Percentiles rank a stretch among this genome's conserved stretches.
Evolutionary conservation across 352 stramenopile genomes (phyloP).

Genomic region (Pythium aristosporum): DNA sequence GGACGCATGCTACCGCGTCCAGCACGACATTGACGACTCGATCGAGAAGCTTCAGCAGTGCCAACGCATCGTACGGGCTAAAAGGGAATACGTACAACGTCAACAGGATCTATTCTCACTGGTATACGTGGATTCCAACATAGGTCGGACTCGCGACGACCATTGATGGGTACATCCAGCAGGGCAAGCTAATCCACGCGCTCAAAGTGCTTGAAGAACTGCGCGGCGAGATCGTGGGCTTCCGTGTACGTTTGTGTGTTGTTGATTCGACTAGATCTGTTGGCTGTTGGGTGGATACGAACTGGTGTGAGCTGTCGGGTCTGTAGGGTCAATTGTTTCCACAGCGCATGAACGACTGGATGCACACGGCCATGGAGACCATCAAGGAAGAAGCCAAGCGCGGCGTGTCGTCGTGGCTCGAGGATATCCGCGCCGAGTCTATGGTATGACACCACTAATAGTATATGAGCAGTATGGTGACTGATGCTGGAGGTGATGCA

Average conservation of each 20-base stretch:
- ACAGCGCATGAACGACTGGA: conserved; percentile 79
- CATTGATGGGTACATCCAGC: conserved; percentile 65
- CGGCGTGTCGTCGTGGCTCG: conserved; percentile 61
- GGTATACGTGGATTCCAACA: neutral
- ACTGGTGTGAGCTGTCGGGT: no score
- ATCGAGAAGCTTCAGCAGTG: conserved; percentile 82
- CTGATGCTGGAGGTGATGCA: conserved; percentile 13
- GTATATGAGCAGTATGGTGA: neutral
- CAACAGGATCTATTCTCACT: neutral
- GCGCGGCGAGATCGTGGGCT: conserved; percentile 61
- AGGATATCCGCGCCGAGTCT: conserved; percentile 63
- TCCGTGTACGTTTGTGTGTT: conserved; percentile 40
- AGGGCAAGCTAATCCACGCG: conserved; percentile 75
- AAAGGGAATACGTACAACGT: neutral
- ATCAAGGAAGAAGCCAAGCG: conserved; percentile 77
- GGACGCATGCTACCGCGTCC: conserved; percentile 52
- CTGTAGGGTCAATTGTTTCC: conserved; percentile 69
- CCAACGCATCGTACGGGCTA: conserved; percentile 58
- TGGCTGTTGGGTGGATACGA: neutral
- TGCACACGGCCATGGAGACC: conserved; percentile 63
- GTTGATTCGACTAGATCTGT: neutral
- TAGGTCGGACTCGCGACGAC: conserved; percentile 64
- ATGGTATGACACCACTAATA: conserved; percentile 31
- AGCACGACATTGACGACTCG: conserved; percentile 71
- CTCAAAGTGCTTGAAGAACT: conserved; percentile 75